A percentile compares a stretch with the other conserved stretches of the same genome.
Conservation (phyloP, 2,329 filamentous ascomycete species). For the Aureobasidium melanogenum region DNA sequence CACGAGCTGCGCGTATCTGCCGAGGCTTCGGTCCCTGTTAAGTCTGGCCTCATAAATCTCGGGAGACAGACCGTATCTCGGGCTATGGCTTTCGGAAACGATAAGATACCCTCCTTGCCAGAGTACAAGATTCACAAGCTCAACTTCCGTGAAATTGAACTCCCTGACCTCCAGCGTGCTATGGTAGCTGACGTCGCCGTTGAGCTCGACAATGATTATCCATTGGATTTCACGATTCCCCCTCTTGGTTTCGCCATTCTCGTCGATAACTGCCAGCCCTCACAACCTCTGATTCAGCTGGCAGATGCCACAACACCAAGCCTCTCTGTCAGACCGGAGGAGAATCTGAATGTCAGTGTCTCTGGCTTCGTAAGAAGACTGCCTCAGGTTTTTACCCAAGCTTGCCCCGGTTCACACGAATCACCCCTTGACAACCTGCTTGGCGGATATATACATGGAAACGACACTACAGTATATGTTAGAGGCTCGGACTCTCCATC, state of each 20-base stretch:
- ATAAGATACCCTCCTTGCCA: slow-evolving; percentile 67
- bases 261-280: slow-evolving; percentile 67
- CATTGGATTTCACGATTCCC: slow-evolving; percentile 67
- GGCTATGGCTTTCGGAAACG: slow-evolving; percentile 63
- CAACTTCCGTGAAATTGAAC: slow-evolving; percentile 63
- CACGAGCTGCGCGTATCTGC: slow-evolving; percentile 62
- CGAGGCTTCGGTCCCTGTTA: slow-evolving; percentile 63
- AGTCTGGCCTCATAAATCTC: slow-evolving; percentile 69
- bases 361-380: slow-evolving; percentile 64
- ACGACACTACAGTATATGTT: slow-evolving; percentile 71
- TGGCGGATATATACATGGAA: slow-evolving; percentile 70
- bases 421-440: slow-evolving; percentile 82
- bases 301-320: slow-evolving; percentile 63
- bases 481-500: slow-evolving; percentile 63
- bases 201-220: slow-evolving; percentile 65
- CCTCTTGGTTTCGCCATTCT: slow-evolving; percentile 76
- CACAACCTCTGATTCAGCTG: slow-evolving; percentile 66
- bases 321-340: slow-evolving; percentile 58
- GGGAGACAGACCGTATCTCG: slow-evolving; percentile 70
- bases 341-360: slow-evolving; percentile 60
- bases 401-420: slow-evolving; percentile 66
- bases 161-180: slow-evolving; percentile 48
- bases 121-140: slow-evolving; percentile 74
- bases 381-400: slow-evolving; percentile 60
- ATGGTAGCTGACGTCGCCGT: slow-evolving; percentile 76